Conservation (phyloP, 2,329 filamentous ascomycete species). For the Cercospora sojina region DNA sequence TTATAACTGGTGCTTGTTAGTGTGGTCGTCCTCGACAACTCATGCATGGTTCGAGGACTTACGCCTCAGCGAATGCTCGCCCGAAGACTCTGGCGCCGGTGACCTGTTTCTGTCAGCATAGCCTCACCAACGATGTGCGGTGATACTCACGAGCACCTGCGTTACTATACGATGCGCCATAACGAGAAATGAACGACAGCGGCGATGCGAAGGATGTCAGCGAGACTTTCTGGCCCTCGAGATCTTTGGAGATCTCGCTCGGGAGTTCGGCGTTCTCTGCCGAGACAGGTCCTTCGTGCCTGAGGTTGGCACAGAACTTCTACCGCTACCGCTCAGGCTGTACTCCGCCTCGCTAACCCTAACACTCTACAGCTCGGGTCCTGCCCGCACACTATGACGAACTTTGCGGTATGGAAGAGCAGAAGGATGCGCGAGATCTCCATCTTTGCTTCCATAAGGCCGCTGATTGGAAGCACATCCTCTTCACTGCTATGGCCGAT, state of each 20-base stretch:
- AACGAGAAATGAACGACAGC: conserved; percentile 11
- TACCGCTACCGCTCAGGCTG: no score
- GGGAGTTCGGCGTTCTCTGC: conserved; percentile 4
- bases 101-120: conserved; percentile 43
- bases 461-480: not conserved
- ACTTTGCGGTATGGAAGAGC: not conserved
- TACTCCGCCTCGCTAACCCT: not conserved
- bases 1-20: conserved; percentile 58
- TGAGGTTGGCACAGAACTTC: not conserved
- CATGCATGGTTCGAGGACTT: conserved; percentile 8
- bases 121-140: not conserved
- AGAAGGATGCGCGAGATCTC: conserved; percentile 6
- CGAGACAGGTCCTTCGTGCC: not conserved
- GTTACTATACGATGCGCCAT: conserved; percentile 90
- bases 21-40: not conserved
- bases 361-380: not conserved
- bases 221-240: conserved; percentile 2
- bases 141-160: conserved; percentile 65
- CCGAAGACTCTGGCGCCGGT: conserved; percentile 89
- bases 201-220: conserved; percentile 13
- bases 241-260: conserved; percentile 21
- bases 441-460: not conserved
- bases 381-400: conserved; percentile 7
- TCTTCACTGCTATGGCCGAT: not conserved
- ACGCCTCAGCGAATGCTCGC: conserved; percentile 84